A percentile compares a stretch with the other conserved stretches of the same genome.
Conservation (phyloP, 177 flowering plant genomes). For the Vitis hybrid region DNA sequence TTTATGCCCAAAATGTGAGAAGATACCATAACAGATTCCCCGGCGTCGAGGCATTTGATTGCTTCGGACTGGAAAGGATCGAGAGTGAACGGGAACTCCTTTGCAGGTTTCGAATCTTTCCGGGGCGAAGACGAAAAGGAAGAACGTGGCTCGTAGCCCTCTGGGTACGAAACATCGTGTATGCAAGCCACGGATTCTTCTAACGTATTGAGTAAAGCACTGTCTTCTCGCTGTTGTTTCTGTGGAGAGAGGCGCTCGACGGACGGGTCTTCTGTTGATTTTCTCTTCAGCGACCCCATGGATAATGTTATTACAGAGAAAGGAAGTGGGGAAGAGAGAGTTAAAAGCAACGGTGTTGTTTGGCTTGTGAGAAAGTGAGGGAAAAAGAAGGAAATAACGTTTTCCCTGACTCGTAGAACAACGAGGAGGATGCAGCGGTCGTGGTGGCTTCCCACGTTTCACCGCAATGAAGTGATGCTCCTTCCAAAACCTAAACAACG, state of each 20-base stretch:
- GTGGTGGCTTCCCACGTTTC: too few relatives aligned
- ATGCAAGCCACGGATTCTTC: constrained; percentile 63
- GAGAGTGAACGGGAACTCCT: constrained; percentile 73
- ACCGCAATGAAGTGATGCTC: too few relatives aligned
- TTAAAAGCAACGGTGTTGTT: neutral
- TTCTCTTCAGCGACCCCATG: constrained; percentile 82
- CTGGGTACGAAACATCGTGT: constrained; percentile 89
- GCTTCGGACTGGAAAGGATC: constrained; percentile 96
- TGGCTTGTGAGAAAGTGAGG: neutral
- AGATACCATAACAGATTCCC: constrained; percentile 90
- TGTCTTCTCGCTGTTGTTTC: constrained; percentile 43
- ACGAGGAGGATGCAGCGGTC: too few relatives aligned
- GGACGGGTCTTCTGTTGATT: constrained; percentile 34
- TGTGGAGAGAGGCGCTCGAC: constrained; percentile 24
- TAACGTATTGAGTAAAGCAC: neutral
- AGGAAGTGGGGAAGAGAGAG: neutral
- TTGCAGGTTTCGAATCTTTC: constrained; percentile 55
- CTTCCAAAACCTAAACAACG: too few relatives aligned
- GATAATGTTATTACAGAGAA: neutral
- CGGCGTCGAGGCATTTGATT: constrained; percentile 73
- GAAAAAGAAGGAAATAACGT: neutral
- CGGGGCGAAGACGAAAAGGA: neutral
- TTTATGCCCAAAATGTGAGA: neutral
- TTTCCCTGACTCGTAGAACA: neutral
- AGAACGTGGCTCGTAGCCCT: constrained; percentile 38